phyloP scores from a whole-genome alignment of 106 monocot genomes.

The Dendrobium catenatum region DNA sequence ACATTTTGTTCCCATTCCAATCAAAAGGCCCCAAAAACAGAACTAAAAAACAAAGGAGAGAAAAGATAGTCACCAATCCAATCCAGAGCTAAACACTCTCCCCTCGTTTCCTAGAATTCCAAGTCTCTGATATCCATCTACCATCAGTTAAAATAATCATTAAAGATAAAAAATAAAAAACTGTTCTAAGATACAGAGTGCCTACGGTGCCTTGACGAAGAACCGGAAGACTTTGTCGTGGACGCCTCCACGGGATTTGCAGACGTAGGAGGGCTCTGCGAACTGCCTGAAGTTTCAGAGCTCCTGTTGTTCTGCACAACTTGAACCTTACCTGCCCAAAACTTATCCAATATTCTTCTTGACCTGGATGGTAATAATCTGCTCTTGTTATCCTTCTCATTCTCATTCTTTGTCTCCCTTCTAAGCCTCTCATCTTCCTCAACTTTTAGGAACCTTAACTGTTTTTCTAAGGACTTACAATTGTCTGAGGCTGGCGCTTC shows the following conservation, averaged over 20 bases:
- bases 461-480: slow-evolving; percentile 23
- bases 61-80: not conserved
- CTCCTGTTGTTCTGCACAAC: slow-evolving; percentile 33
- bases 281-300: slow-evolving; percentile 65
- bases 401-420: slow-evolving; percentile 15
- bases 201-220: slow-evolving; percentile 55
- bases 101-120: not conserved
- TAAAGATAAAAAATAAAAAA: not conserved
- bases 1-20: not conserved
- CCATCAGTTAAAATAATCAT: not conserved
- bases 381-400: slow-evolving; percentile 14
- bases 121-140: not conserved
- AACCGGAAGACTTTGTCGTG: slow-evolving; percentile 36
- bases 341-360: slow-evolving; percentile 74
- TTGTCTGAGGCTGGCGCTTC: slow-evolving; percentile 18
- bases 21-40: not conserved
- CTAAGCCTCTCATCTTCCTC: slow-evolving; percentile 8
- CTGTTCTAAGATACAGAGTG: slow-evolving; percentile 64
- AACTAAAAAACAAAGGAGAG: not conserved
- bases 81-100: not conserved
- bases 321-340: slow-evolving; percentile 54
- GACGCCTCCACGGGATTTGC: slow-evolving; percentile 24
- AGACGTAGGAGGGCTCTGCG: slow-evolving; percentile 63
- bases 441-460: slow-evolving; percentile 26
- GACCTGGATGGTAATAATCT: slow-evolving; percentile 49